Percentiles rank a stretch among this genome's conserved stretches.
Evolutionary conservation across 495 filamentous ascomycete species (phyloP).

Genomic region (Cercophora newfieldiana): DNA sequence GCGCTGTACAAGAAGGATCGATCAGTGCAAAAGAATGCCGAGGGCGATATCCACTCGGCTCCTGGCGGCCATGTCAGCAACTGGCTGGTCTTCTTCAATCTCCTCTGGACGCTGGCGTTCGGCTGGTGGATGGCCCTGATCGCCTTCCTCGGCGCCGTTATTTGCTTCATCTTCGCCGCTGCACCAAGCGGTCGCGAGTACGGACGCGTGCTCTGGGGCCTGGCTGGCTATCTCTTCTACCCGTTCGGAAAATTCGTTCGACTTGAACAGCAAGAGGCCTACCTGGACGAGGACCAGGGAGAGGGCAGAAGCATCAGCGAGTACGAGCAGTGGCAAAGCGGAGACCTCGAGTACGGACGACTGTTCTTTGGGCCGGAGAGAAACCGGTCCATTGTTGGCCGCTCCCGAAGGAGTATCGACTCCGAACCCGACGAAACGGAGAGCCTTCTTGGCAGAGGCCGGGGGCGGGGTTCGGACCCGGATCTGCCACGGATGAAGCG

Average conservation of each 20-base stretch:
- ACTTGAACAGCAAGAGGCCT: conserved; percentile 88
- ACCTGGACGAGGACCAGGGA: conserved; percentile 95
- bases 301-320: conserved; percentile 99
- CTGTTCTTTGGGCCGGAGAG: conserved; percentile 90
- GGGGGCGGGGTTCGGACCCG: conserved; percentile 42
- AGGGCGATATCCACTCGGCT: conserved; percentile 95
- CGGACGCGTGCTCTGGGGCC: conserved; percentile 77
- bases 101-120: conserved; percentile 88
- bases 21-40: conserved; percentile 92
- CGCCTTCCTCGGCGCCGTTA: conserved; percentile 66
- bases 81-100: conserved; percentile 81
- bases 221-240: conserved; percentile 87
- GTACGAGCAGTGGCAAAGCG: conserved; percentile 98
- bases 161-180: conserved; percentile 79
- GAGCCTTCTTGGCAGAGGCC: conserved; percentile 75
- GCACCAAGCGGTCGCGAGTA: conserved; percentile 81
- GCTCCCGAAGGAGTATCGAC: conserved; percentile 83
- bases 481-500: conserved; percentile 67
- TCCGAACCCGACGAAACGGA: conserved; percentile 81
- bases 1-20: conserved; percentile 96
- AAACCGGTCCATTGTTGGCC: conserved; percentile 81
- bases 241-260: conserved; percentile 96
- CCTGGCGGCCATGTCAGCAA: conserved; percentile 84
- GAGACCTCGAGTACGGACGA: conserved; percentile 91
- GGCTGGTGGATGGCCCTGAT: conserved; percentile 95